A percentile compares a stretch with the other conserved stretches of the same genome.
Evolutionary conservation across 805 yeast genomes (phyloP).

Genomic region (Allodekkera sacchari): DNA sequence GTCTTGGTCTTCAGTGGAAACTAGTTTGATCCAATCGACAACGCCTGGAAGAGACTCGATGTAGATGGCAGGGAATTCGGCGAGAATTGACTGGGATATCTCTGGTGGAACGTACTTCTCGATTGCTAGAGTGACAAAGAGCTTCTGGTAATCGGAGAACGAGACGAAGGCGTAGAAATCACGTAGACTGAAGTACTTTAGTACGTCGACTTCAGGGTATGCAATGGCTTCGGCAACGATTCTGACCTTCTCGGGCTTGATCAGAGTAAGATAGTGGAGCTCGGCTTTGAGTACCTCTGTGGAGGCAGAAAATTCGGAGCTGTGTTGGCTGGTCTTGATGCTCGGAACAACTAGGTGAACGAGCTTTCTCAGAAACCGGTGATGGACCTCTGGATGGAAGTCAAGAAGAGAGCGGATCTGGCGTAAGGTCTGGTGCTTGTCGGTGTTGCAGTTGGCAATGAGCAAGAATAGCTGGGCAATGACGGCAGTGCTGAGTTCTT

Average conservation of each 20-base stretch:
- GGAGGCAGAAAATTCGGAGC: conserved; percentile 15
- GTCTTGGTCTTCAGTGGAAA: conserved; percentile 6
- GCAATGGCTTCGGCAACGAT: conserved; percentile 9
- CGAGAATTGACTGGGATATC: conserved; percentile 6
- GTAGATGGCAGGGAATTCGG: conserved; percentile 19
- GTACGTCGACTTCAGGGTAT: conserved; percentile 19
- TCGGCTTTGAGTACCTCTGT: conserved; percentile 10
- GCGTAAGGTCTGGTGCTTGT: conserved; percentile 28
- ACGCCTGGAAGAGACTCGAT: conserved; percentile 19
- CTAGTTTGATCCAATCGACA: conserved; percentile 18
- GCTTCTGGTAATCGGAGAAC: conserved; percentile 17
- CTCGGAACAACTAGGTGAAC: conserved; percentile 21
- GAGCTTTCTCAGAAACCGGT: conserved; percentile 24
- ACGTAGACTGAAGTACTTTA: conserved; percentile 21
- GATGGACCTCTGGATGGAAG: conserved; percentile 26
- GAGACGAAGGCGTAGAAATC: conserved; percentile 21
- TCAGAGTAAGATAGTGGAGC: conserved; percentile 15
- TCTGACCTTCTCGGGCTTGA: conserved; percentile 10
- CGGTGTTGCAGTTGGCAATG: conserved; percentile 33
- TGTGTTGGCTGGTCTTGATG: too few species aligned
- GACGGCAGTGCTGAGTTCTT: conserved; percentile 24
- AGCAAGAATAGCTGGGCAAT: conserved; percentile 48
- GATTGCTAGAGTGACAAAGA: conserved; percentile 19
- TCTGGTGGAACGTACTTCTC: conserved; percentile 12
- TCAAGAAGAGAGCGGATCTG: conserved; percentile 42